These are phyloP conservation scores for Pichia sp. DNA, from an alignment of 1,139 yeast genomes.

Conservation along the genomic window DNA sequence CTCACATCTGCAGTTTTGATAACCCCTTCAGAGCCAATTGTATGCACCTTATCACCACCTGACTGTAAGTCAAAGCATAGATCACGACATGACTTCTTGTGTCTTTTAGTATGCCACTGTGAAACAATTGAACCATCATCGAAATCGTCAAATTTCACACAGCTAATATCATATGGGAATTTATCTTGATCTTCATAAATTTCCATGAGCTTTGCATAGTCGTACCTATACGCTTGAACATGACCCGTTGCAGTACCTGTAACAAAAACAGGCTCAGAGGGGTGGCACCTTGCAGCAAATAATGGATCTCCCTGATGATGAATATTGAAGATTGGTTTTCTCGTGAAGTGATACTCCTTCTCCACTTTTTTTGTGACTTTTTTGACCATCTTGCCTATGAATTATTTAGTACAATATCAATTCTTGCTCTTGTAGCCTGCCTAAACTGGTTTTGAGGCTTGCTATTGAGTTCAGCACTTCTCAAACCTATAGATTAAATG, in stretches of 20 bases:
- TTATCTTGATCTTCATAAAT: slow-evolving; percentile 14
- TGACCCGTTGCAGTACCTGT: slow-evolving; percentile 81
- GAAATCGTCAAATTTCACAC: slow-evolving; percentile 12
- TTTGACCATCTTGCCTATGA: too few species aligned
- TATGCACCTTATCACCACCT: slow-evolving; percentile 48
- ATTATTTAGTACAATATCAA: too few species aligned
- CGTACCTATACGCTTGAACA: slow-evolving; percentile 50
- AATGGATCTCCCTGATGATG: slow-evolving; percentile 41
- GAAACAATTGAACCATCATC: slow-evolving; percentile 32
- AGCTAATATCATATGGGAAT: slow-evolving; percentile 14
- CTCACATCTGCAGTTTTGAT: slow-evolving; percentile 66
- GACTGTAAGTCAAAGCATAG: slow-evolving; percentile 52
- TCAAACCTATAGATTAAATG: too few species aligned
- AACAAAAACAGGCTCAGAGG: slow-evolving; percentile 54
- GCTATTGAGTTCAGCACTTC: too few species aligned
- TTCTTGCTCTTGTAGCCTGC: too few species aligned
- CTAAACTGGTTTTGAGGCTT: too few species aligned
- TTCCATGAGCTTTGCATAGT: slow-evolving; percentile 38
- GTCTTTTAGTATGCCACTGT: slow-evolving; percentile 82
- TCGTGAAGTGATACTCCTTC: slow-evolving; percentile 10
- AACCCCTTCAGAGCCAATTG: slow-evolving; percentile 76
- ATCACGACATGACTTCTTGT: slow-evolving; percentile 81
- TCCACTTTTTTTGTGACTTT: slow-evolving; percentile 1
- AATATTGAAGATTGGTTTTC: slow-evolving; percentile 15
- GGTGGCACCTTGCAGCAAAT: slow-evolving; percentile 77